Evolutionary conservation across 225 moss, liverwort and hornwort genomes (phyloP), one percentile per base, ranked within the genome.

Genomic region (Polytrichum commune): DNA sequence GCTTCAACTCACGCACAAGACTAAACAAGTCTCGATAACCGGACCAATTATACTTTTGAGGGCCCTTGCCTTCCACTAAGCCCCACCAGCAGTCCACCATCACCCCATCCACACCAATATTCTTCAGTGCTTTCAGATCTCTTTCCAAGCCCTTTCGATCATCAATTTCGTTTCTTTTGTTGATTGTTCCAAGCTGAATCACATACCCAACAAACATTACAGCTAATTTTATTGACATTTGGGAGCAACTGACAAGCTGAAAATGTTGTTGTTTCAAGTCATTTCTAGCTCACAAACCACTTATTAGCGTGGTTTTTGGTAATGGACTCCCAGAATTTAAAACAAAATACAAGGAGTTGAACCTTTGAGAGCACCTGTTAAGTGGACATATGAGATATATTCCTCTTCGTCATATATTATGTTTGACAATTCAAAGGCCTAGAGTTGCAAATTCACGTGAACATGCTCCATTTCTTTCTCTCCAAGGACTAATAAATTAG

Each of bases 31-130:
- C 69, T 54, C 65, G 84, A 73, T 92, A 92, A 8, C 84, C 84
- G 74, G 85, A 81, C 88, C 90, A 92, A 20, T 90, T 75, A 64
- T 90, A 92, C 55, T 80, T 28, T 53, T 86, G 84, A 22, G 92
- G 85, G 6, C 72, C 82, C 76, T 79, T 81, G 66, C 85, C 80
- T 77, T 92, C 92, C 25, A 90, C 90, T 38, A 82, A 88, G 65
- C 90, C 90, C 92, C 92, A 92, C 92, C 90, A 92, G 53, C 90
- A 82, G 72, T 92, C 87, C 82, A 92, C 81, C 79, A 92, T 89
- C 53, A 92, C 82, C 68, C 90, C 92, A 86, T 90, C 88, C 67
- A 90, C 92, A 55, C 90, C 90, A 63, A 77, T 82, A 71, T 74
- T 76, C 77, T 88, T 92, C 64, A 92, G 66, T 18, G 74, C 74